phyloP scores from a whole-genome alignment of 352 stramenopile genomes.

The Phytopythium kandeliae region DNA sequence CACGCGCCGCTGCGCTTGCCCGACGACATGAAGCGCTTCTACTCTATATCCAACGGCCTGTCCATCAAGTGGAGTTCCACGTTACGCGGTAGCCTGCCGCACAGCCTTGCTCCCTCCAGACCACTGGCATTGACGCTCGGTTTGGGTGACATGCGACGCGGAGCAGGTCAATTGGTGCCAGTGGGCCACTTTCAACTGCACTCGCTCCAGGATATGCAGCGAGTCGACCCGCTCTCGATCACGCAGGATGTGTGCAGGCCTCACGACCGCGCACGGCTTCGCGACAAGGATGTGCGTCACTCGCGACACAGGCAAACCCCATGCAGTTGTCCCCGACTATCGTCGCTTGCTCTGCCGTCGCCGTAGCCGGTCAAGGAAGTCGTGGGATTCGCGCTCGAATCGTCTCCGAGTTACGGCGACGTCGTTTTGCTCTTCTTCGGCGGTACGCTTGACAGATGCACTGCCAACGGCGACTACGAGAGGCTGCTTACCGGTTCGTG shows the following conservation, averaged over 20 bases:
- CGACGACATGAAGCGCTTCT: conserved; percentile 65
- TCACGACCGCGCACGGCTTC: conserved; percentile 31
- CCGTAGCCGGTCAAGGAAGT: conserved; percentile 15
- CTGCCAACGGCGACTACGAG: too few relatives aligned
- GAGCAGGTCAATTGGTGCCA: conserved; percentile 29
- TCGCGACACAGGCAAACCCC: background rate
- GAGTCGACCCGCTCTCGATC: conserved; percentile 27
- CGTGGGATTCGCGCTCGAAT: conserved; percentile 43
- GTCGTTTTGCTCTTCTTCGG: conserved; percentile 46
- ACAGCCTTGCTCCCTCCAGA: too few relatives aligned
- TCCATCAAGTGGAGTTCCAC: conserved; percentile 65
- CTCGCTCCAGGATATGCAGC: conserved; percentile 53
- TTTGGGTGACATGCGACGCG: too few relatives aligned
- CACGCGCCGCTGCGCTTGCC: conserved; percentile 49
- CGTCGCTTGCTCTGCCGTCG: background rate
- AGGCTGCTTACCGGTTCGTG: too few relatives aligned
- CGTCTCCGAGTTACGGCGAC: conserved; percentile 49
- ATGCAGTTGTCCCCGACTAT: too few relatives aligned
- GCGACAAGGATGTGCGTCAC: background rate
- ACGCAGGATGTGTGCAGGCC: conserved; percentile 21
- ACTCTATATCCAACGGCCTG: conserved; percentile 58
- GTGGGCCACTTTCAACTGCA: conserved; percentile 67
- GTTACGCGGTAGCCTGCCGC: conserved; percentile 51
- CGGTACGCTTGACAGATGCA: background rate
- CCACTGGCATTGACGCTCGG: too few relatives aligned